Evolutionary conservation across 345 rosid species (phyloP).

Genomic region (Salix suchowensis): DNA sequence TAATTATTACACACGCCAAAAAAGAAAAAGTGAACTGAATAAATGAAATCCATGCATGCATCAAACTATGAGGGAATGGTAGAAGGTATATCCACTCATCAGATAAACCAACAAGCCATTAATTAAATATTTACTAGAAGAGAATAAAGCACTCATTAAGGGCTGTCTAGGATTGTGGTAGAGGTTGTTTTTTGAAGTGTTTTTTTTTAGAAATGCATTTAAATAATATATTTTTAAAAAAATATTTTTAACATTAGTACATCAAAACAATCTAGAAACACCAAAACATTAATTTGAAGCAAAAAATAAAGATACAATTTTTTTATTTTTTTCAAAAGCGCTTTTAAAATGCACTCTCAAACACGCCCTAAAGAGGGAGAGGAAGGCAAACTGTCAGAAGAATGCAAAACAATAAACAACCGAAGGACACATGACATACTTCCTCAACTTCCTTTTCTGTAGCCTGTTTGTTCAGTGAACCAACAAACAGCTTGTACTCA

Average conservation of each 20-base stretch:
- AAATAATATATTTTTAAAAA: too few relatives aligned
- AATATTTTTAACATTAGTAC: too few relatives aligned
- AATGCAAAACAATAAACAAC: slow-evolving; percentile 7
- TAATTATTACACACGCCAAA: background rate
- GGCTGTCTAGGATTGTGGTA: too few relatives aligned
- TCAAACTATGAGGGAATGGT: background rate
- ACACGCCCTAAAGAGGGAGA: background rate
- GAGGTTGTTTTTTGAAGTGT: too few relatives aligned
- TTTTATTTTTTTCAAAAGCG: too few relatives aligned
- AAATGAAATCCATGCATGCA: background rate
- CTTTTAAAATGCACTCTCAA: too few relatives aligned
- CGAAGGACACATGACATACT: slow-evolving; percentile 37
- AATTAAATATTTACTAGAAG: background rate
- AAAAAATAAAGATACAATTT: too few relatives aligned
- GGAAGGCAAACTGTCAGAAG: background rate
- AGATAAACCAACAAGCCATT: background rate
- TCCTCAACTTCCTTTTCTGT: slow-evolving; percentile 90
- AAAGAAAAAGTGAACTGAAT: background rate
- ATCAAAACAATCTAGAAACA: too few relatives aligned
- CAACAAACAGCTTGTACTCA: slow-evolving; percentile 92
- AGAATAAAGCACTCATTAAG: background rate
- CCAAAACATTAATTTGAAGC: too few relatives aligned
- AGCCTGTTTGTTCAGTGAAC: slow-evolving; percentile 89
- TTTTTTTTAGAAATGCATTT: too few relatives aligned
- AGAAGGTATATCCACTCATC: background rate